A percentile compares a stretch with the other conserved stretches of the same genome.
Evolutionary conservation across 1,284 basidiomycete genomes (phyloP).

Genomic region (Ganoderma lingzhi): DNA sequence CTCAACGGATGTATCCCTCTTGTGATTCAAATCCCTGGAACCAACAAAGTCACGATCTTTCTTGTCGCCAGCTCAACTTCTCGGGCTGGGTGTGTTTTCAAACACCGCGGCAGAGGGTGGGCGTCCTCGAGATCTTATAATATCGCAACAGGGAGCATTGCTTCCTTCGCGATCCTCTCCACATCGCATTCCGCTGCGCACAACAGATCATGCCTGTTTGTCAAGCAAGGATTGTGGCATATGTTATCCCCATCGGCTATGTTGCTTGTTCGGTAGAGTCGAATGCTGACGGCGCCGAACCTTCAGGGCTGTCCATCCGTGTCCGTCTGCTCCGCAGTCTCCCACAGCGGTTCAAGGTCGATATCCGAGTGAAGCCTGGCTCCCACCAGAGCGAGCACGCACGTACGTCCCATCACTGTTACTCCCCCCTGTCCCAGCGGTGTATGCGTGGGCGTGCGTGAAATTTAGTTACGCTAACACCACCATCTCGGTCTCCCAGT

Average conservation of each 20-base stretch:
- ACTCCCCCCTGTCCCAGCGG: not conserved
- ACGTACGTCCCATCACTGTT: conserved; percentile 52
- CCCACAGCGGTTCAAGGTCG: conserved; percentile 93
- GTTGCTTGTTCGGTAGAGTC: not conserved
- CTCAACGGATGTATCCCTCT: not conserved
- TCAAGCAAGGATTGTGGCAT: not conserved
- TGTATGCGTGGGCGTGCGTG: not conserved
- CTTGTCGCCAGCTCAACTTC: not conserved
- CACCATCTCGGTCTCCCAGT: conserved; percentile 55
- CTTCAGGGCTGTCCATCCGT: conserved; percentile 80
- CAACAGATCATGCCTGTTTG: not conserved
- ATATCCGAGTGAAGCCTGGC: conserved; percentile 92
- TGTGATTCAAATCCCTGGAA: not conserved
- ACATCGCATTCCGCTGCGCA: not conserved
- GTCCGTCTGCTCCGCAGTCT: conserved; percentile 92
- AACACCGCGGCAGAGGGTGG: not conserved
- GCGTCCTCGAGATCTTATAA: too few relatives aligned
- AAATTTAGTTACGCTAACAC: not conserved
- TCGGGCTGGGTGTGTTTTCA: not conserved
- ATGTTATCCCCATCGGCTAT: not conserved
- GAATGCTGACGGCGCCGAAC: conserved; percentile 8
- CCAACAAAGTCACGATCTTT: not conserved
- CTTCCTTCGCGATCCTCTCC: not conserved
- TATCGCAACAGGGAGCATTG: not conserved
- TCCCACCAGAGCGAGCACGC: conserved; percentile 96